These are phyloP conservation scores for Juncus effusus DNA, from an alignment of 176 grass and related monocot species.

Conservation along the genomic window DNA sequence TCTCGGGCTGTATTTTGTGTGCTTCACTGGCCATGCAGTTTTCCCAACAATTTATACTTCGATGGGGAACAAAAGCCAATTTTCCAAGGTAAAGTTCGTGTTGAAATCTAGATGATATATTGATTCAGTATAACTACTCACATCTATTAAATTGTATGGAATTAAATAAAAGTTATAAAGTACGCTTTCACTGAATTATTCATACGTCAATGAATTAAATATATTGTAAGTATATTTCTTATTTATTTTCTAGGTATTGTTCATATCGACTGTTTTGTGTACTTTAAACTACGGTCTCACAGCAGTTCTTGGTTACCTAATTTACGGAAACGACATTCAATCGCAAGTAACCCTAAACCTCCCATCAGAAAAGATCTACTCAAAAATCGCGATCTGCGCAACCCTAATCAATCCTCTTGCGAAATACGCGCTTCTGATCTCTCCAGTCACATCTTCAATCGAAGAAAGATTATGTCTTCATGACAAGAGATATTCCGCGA, in stretches of 20 bases:
- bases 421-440: conserved; percentile 49
- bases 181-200: no score
- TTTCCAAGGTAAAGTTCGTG: conserved; percentile 35
- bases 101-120: not conserved
- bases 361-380: conserved; percentile 40
- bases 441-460: conserved; percentile 37
- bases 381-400: conserved; percentile 45
- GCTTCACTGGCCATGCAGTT: conserved; percentile 51
- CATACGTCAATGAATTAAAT: not conserved
- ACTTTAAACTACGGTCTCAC: conserved; percentile 49
- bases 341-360: conserved; percentile 56
- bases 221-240: not conserved
- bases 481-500: not conserved
- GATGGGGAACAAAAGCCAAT: conserved; percentile 38
- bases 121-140: not conserved
- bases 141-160: not conserved
- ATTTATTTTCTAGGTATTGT: conserved; percentile 34
- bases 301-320: conserved; percentile 46
- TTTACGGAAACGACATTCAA: conserved; percentile 44
- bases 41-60: conserved; percentile 57
- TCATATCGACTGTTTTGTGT: conserved; percentile 39
- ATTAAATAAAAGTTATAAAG: not conserved
- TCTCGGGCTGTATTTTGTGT: conserved; percentile 53
- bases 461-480: conserved; percentile 28
- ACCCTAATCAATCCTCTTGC: conserved; percentile 53